phyloP scores from a whole-genome alignment of 1,139 yeast genomes.

The Yamadazyma aaseri region DNA sequence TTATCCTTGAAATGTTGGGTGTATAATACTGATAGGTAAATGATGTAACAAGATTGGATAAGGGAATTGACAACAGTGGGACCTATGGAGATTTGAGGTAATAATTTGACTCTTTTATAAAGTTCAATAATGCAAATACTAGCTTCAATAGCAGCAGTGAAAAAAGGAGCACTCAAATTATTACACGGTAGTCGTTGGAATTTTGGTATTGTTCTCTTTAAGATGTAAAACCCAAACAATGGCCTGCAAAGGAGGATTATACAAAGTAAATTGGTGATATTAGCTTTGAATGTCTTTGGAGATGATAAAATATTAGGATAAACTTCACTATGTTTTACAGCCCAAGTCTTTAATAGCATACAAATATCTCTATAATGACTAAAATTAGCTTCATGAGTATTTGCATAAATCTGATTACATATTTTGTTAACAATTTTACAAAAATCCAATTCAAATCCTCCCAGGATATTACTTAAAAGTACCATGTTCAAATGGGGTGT shows the following conservation, averaged over 20 bases:
- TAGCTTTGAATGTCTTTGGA: conserved; percentile 12
- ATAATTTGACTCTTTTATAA: not conserved
- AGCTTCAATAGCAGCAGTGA: conserved; percentile 8
- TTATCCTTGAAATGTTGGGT: conserved; percentile 3
- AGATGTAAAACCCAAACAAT: conserved; percentile 34
- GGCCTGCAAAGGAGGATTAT: conserved; percentile 46
- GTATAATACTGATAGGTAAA: conserved; percentile 7
- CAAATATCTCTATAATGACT: conserved; percentile 25
- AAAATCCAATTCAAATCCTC: conserved; percentile 1
- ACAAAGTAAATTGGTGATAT: conserved; percentile 40
- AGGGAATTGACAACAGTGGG: not conserved
- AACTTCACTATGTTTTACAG: conserved; percentile 16
- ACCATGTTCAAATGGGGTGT: conserved; percentile 4
- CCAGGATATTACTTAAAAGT: not conserved
- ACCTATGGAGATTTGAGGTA: not conserved
- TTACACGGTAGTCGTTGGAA: conserved; percentile 1
- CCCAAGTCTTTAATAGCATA: conserved; percentile 40
- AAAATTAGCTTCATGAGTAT: conserved; percentile 14
- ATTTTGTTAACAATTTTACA: conserved; percentile 3
- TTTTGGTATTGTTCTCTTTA: conserved; percentile 2
- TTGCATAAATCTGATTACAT: conserved; percentile 22
- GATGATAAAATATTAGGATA: not conserved
- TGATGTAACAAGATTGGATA: conserved; percentile 7
- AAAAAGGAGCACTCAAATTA: conserved; percentile 4
- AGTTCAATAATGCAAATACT: conserved; percentile 8